Conservation (phyloP, 768 basidiomycete genomes). For the Auricularia cornea region DNA sequence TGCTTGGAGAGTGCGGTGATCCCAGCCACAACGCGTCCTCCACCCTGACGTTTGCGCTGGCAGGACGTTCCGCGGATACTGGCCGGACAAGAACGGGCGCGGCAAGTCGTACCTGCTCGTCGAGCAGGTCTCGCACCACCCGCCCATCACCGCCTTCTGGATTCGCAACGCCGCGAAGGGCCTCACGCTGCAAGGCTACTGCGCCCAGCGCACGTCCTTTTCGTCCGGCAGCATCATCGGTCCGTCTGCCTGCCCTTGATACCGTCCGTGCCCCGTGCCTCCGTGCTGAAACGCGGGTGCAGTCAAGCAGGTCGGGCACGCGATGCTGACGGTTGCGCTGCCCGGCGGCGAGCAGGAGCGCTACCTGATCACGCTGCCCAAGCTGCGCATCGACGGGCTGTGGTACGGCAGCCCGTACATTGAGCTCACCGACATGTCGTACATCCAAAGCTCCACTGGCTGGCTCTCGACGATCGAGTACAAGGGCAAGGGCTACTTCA, state of each 20-base stretch:
- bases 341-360: constrained; percentile 50
- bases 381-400: constrained; percentile 85
- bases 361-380: constrained; percentile 88
- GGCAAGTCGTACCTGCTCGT: constrained; percentile 80
- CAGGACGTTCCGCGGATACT: constrained; percentile 81
- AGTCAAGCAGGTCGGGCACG: constrained; percentile 96
- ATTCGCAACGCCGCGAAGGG: constrained; percentile 78
- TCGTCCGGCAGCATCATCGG: constrained; percentile 47
- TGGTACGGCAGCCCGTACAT: constrained; percentile 75
- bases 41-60: not conserved
- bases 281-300: constrained; percentile 41
- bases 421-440: constrained; percentile 74
- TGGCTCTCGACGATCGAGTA: constrained; percentile 71
- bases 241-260: constrained; percentile 5
- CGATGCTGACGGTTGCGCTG: constrained; percentile 61
- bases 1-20: constrained; percentile 73
- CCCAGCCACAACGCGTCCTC: not conserved
- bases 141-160: constrained; percentile 78
- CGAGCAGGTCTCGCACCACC: constrained; percentile 96
- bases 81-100: constrained; percentile 66
- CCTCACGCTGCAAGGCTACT: constrained; percentile 73
- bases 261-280: too few relatives aligned
- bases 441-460: constrained; percentile 65
- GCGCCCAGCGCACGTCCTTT: constrained; percentile 93
- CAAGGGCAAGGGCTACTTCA: constrained; percentile 94